phyloP scores from a whole-genome alignment of 306 rosid genomes.

The Acacia acuminata region DNA sequence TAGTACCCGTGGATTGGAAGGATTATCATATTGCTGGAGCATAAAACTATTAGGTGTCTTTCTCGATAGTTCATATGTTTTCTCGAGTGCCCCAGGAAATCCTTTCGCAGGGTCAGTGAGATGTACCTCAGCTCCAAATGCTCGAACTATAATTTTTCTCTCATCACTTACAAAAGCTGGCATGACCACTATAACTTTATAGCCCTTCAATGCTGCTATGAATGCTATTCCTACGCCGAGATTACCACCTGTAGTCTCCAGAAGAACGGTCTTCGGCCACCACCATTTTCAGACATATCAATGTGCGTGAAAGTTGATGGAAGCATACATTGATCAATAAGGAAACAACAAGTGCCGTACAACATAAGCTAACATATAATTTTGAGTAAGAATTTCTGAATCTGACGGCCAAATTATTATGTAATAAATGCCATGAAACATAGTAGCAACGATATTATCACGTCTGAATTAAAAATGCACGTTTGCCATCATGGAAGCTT shows the following conservation, averaged over 20 bases:
- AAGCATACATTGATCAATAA: constrained; percentile 14
- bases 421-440: background rate
- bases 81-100: constrained; percentile 44
- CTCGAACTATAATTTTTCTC: constrained; percentile 65
- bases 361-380: background rate
- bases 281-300: constrained; percentile 21
- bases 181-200: constrained; percentile 62
- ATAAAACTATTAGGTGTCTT: constrained; percentile 54
- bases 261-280: constrained; percentile 59
- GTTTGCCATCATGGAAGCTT: too few relatives aligned
- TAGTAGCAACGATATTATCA: background rate
- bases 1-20: constrained; percentile 65
- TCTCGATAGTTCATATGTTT: constrained; percentile 54
- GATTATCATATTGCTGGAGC: constrained; percentile 68
- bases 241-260: constrained; percentile 83
- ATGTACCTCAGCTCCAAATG: constrained; percentile 82
- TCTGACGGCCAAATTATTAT: background rate
- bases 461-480: background rate
- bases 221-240: constrained; percentile 86
- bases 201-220: constrained; percentile 73
- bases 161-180: constrained; percentile 65
- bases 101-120: constrained; percentile 72
- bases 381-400: background rate
- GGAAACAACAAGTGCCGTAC: background rate
- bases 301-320: constrained; percentile 18